These are phyloP conservation scores for Cytospora piceae DNA, from an alignment of 2,329 filamentous ascomycete species.

Conservation along the genomic window DNA sequence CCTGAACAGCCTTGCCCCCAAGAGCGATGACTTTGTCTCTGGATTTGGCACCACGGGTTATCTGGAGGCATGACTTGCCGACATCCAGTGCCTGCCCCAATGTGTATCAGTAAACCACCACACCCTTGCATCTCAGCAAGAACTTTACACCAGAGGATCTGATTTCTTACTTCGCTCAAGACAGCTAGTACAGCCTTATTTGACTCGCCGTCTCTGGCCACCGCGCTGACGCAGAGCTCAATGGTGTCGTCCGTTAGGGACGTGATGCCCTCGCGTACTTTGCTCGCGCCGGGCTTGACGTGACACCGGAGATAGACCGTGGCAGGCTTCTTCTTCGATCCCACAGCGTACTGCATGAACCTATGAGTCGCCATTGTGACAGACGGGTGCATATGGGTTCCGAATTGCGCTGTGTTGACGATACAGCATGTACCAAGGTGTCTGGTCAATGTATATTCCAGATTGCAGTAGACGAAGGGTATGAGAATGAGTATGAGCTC, in stretches of 20 bases:
- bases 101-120: slow-evolving; percentile 9
- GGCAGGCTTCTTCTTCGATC: slow-evolving; percentile 50
- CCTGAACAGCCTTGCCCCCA: slow-evolving; percentile 36
- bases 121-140: background rate
- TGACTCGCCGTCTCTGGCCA: slow-evolving; percentile 67
- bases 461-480: background rate
- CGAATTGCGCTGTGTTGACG: background rate
- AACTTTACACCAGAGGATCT: background rate
- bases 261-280: slow-evolving; percentile 63
- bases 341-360: slow-evolving; percentile 47
- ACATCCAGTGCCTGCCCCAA: slow-evolving; percentile 55
- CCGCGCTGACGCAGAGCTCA: slow-evolving; percentile 68
- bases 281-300: slow-evolving; percentile 68
- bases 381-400: background rate
- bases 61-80: slow-evolving; percentile 65
- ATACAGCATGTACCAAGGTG: background rate
- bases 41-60: slow-evolving; percentile 66
- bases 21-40: slow-evolving; percentile 64
- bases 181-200: slow-evolving; percentile 68
- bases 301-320: slow-evolving; percentile 65
- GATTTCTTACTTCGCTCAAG: slow-evolving; percentile 58
- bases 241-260: slow-evolving; percentile 60
- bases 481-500: background rate
- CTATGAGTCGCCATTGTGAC: slow-evolving; percentile 21
- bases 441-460: background rate